These are phyloP conservation scores for Euphrasia confusa DNA, from an alignment of 257 asterid species.

Conservation along the genomic window DNA sequence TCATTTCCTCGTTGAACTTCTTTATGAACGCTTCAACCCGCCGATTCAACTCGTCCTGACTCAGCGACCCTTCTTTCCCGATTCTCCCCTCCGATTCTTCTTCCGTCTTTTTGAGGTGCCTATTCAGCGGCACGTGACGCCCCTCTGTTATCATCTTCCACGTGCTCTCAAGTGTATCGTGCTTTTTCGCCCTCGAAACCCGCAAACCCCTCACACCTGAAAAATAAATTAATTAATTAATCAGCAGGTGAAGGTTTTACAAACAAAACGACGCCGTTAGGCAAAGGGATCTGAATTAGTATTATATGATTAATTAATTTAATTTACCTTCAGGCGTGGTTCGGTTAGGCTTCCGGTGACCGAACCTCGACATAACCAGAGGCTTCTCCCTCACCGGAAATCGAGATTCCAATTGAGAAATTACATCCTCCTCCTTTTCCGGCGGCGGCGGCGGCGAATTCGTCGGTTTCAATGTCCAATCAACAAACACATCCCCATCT, in stretches of 20 bases:
- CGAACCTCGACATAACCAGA: slow-evolving; percentile 41
- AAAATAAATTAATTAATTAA: not conserved
- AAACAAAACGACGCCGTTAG: too few species aligned
- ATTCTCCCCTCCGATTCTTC: slow-evolving; percentile 39
- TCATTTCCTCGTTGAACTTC: slow-evolving; percentile 63
- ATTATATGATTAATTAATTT: too few species aligned
- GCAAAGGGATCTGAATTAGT: too few species aligned
- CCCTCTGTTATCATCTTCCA: slow-evolving; percentile 78
- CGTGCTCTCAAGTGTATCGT: slow-evolving; percentile 62
- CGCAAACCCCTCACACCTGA: slow-evolving; percentile 37
- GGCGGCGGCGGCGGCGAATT: too few species aligned
- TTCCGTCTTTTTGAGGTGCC: slow-evolving; percentile 29
- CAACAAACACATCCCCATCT: too few species aligned
- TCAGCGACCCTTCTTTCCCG: slow-evolving; percentile 51
- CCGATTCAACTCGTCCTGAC: slow-evolving; percentile 69
- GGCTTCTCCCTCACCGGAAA: slow-evolving; percentile 40
- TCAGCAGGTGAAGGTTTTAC: too few species aligned
- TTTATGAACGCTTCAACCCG: slow-evolving; percentile 61
- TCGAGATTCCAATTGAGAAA: too few species aligned
- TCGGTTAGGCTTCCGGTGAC: slow-evolving; percentile 38
- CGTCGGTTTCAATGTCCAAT: too few species aligned
- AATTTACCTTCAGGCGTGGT: slow-evolving; percentile 44
- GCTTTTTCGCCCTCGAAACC: slow-evolving; percentile 43
- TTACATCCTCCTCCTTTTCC: too few species aligned
- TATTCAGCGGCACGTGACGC: slow-evolving; percentile 50